Evolutionary conservation across 2,329 filamentous ascomycete species (phyloP), one percentile per base, ranked within the genome.

Genomic region (Incumbomyces delicatus): DNA sequence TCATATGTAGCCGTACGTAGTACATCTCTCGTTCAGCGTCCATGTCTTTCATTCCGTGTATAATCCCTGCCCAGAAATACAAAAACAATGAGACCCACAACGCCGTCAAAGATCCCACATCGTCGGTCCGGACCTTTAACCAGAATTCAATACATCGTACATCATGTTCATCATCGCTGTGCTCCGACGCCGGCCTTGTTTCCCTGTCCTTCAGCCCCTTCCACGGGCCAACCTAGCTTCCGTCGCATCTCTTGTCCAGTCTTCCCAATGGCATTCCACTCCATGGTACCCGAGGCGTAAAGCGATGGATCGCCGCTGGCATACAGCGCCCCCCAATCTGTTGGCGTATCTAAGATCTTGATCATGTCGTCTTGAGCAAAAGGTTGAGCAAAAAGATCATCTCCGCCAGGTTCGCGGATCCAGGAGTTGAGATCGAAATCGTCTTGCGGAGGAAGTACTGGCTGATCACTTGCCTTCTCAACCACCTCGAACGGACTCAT

Each of bases 231-330:
- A 3, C 41, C 41, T 16, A 36, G n/a, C 20, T 22, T 37, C 12
- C 41, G 31, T 11, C 41, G 16, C 41, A 44, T 44, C n/a, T 44
- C 41, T 30, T 35, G 20, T 16, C 41, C 41, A 12, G 13, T 14
- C 32, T 44, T 44, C 5, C 41, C 41, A 36, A 36, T 14, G 22
- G 41, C 32, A 29, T 44, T 44, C 41, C 41, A 44, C n/a, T 16
- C 41, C 33, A 44, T 18, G 8, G 41, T 14, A 16, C 33, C 31
- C n/a, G 18, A 17, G 29, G 41, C 41, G 27, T 36, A 44, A 20
- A 35, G 16, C 16, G 31, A 20, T 22, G 41, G 41, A 27, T 42
- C 40, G 17, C 33, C 33, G 10, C 20, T 31, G 31, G 41, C 31
- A 36, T 36, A 35, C 8, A 44, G 11, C 22, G 6, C 33, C 2